Evolutionary conservation across 2,329 filamentous ascomycete genomes (phyloP).

Genomic region (Dendrostoma leiphaemia): DNA sequence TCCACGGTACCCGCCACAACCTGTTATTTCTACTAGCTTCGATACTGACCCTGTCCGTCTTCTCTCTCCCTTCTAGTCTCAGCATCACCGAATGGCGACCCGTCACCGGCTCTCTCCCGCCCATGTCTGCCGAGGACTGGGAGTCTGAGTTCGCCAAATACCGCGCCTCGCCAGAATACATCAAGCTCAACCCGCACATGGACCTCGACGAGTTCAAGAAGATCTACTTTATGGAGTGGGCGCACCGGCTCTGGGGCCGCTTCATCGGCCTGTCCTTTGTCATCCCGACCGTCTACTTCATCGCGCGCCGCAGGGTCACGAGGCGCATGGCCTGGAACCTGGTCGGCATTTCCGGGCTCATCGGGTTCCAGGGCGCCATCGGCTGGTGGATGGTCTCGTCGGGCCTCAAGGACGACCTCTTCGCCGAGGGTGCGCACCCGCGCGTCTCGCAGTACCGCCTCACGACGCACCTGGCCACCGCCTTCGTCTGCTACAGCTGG

Average conservation of each 20-base stretch:
- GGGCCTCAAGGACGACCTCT: constrained; percentile 91
- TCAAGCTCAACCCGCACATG: constrained; percentile 91
- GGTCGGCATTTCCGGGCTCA: constrained; percentile 79
- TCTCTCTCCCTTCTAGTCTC: constrained; percentile 53
- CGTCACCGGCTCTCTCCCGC: constrained; percentile 87
- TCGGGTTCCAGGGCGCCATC: constrained; percentile 91
- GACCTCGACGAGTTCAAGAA: constrained; percentile 91
- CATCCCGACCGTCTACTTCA: constrained; percentile 83
- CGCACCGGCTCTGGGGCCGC: constrained; percentile 90
- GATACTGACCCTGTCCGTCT: too few relatives aligned
- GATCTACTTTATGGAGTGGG: constrained; percentile 99
- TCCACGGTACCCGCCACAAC: constrained; percentile 5
- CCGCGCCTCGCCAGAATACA: constrained; percentile 87
- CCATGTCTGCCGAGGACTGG: constrained; percentile 78
- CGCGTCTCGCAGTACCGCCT: constrained; percentile 93
- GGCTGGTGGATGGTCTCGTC: constrained; percentile 99
- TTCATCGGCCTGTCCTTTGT: constrained; percentile 89
- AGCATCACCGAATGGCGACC: constrained; percentile 99
- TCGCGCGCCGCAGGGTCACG: constrained; percentile 76
- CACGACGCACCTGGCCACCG: constrained; percentile 82
- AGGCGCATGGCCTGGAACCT: constrained; percentile 74
- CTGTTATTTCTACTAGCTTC: too few relatives aligned
- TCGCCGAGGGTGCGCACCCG: constrained; percentile 85
- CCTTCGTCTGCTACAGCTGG: constrained; percentile 88
- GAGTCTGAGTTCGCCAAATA: constrained; percentile 92